Base-by-base conservation (phyloP, 2,329 filamentous ascomycete genomes). In the Cyphellophora europaea region DNA sequence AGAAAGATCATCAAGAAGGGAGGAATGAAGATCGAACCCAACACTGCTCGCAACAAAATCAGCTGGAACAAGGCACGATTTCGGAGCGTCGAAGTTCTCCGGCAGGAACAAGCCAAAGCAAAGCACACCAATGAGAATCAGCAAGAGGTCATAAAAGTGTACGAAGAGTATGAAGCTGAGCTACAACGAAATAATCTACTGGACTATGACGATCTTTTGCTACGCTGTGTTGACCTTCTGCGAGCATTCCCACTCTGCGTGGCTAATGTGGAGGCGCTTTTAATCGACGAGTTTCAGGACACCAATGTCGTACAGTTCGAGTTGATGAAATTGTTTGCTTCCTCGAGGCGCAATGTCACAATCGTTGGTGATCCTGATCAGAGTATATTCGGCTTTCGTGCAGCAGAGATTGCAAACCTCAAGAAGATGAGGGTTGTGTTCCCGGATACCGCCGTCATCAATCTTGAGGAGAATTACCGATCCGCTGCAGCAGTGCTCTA, bases 201-300 rank as follows among this genome's bases (percentile, higher is more conserved):
- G 3, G 89, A 98, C 57, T 98, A 93, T 49, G 91, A 98, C 50
- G 91, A 98, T 54, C 69, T 98, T 14, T 71, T 98, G 4, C 68
- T 94, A 11, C 76, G 78, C 48, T 94, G 88, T 46, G 80, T 83
- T 6, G 77, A 93, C 40, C 69, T 98, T 8, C 69, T 98, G 13
- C 72, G 70, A 40, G 65, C 69, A 13, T 73, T 83, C 46, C 85
- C 88, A 1, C 67, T 74, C 11, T 95, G 88, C 50, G 88, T 95
- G 3, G 79, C 79, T 11, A 95, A 94, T 48, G 78, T 98, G 12
- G 79, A 95, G 56, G 77, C 85, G 0, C 87, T 96, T 5, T 69
- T 98, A 30, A 93, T 98, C 43, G 89, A 98, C 54, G 89, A 98
- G 54, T 98, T 95, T 44, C 89, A 98, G 59, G 89, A 98, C 59